Conservation (phyloP, 139 green algal species). For the Chlamydomonas sphaeroides region DNA sequence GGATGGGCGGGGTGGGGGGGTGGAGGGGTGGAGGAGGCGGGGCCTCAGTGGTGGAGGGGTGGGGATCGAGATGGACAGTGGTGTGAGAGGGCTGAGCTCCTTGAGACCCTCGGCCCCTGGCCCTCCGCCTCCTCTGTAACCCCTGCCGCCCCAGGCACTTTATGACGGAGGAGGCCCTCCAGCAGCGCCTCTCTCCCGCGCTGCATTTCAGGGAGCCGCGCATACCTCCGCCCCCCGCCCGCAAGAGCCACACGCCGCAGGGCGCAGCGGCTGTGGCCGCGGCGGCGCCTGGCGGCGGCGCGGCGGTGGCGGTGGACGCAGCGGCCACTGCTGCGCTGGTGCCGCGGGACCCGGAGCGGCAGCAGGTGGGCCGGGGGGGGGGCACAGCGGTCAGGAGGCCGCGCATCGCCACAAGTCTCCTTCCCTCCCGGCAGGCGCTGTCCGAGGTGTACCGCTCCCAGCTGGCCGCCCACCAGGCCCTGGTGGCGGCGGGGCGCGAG, state of each 20-base stretch:
- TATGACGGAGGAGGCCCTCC: not conserved
- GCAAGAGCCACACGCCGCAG: not conserved
- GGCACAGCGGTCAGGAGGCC: not conserved
- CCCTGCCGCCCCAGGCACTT: constrained; percentile 16
- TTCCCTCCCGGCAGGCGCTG: not conserved
- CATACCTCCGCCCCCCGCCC: not conserved
- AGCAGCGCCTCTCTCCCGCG: not conserved
- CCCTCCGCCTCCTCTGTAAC: not conserved
- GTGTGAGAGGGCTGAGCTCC: too few relatives aligned
- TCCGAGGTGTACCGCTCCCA: not conserved
- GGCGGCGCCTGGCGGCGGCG: not conserved
- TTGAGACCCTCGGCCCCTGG: not conserved
- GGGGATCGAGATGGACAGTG: too few relatives aligned
- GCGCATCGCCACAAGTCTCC: not conserved
- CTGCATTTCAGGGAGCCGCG: constrained; percentile 6
- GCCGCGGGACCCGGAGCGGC: not conserved
- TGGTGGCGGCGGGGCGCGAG: not conserved
- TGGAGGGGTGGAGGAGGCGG: too few relatives aligned
- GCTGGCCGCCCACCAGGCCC: not conserved
- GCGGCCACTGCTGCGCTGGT: not conserved
- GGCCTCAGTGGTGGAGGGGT: not conserved
- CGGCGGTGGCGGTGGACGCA: not conserved
- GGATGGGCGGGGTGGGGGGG: not conserved
- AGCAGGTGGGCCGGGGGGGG: not conserved
- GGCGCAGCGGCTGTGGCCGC: not conserved